Evolutionary conservation across 768 basidiomycete species (phyloP).

Genomic region (Lenzites betulinus): DNA sequence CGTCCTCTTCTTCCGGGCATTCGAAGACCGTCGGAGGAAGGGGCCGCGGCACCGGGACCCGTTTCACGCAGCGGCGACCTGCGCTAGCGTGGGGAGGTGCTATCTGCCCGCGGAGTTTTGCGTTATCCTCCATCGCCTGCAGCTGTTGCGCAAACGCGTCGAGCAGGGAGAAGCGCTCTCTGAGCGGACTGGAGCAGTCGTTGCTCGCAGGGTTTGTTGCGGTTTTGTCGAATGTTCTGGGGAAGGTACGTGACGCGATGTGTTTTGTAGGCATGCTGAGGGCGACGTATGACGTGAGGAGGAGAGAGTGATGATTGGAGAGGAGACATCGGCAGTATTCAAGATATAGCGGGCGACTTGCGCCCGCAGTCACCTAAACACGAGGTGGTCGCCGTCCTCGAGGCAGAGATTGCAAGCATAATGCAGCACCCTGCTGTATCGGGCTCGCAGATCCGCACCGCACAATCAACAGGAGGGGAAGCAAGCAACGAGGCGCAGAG

Average conservation of each 20-base stretch:
- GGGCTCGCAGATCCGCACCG: slow-evolving; percentile 4
- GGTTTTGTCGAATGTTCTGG: not conserved
- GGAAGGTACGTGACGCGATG: not conserved
- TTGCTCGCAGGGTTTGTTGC: not conserved
- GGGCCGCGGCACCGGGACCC: slow-evolving; percentile 4
- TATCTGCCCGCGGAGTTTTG: not conserved
- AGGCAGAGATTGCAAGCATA: not conserved
- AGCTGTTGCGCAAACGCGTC: slow-evolving; percentile 5
- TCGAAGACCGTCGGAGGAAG: slow-evolving; percentile 2
- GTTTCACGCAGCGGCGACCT: slow-evolving; percentile 14
- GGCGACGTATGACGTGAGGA: slow-evolving; percentile 2
- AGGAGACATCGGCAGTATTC: not conserved
- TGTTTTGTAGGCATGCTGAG: slow-evolving; percentile 3
- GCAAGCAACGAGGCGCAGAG: slow-evolving; percentile 2
- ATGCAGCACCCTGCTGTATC: not conserved
- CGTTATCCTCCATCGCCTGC: slow-evolving; percentile 1
- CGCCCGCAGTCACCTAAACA: slow-evolving; percentile 1
- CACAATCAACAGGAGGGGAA: not conserved
- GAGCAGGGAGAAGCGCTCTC: slow-evolving; percentile 13
- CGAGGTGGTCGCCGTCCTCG: not conserved
- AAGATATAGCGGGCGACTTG: slow-evolving; percentile 2
- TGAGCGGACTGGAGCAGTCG: not conserved
- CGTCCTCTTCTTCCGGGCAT: slow-evolving; percentile 10
- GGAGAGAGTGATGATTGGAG: not conserved
- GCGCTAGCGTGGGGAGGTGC: not conserved